Conservation (phyloP, 345 rosid genomes). For the Cardamine resedifolia region DNA sequence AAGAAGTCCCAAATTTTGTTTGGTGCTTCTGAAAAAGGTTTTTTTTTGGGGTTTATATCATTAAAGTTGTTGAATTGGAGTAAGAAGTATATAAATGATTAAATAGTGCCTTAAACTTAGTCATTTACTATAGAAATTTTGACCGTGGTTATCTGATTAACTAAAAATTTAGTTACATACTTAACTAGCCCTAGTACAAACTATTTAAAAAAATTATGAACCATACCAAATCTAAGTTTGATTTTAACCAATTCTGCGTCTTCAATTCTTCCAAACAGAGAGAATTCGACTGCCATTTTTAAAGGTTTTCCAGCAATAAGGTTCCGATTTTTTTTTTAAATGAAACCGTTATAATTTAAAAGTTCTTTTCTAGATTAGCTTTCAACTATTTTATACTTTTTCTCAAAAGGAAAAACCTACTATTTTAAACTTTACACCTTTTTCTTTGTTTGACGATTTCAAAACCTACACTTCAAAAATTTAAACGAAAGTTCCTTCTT, state of each 20-base stretch:
- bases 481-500: background rate
- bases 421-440: background rate
- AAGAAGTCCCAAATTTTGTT: background rate
- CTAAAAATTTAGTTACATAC: background rate
- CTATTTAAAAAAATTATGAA: too few relatives aligned
- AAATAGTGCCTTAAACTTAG: too few relatives aligned
- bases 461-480: background rate
- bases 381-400: background rate
- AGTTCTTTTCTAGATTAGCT: background rate
- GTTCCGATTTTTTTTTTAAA: too few relatives aligned
- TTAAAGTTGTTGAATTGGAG: too few relatives aligned
- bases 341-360: background rate
- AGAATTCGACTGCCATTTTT: too few relatives aligned
- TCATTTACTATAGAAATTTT: background rate
- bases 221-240: too few relatives aligned
- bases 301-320: background rate
- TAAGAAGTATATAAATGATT: too few relatives aligned
- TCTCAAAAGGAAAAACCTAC: background rate
- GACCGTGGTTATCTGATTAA: background rate
- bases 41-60: too few relatives aligned
- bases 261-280: too few relatives aligned
- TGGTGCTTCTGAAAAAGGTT: background rate
- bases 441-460: background rate
- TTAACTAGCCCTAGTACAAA: too few relatives aligned
- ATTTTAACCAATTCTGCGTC: too few relatives aligned